Percentiles rank a stretch among this genome's conserved stretches.
Evolutionary conservation across 2,329 filamentous ascomycete genomes (phyloP).

Genomic region (Xylaria arbuscula): DNA sequence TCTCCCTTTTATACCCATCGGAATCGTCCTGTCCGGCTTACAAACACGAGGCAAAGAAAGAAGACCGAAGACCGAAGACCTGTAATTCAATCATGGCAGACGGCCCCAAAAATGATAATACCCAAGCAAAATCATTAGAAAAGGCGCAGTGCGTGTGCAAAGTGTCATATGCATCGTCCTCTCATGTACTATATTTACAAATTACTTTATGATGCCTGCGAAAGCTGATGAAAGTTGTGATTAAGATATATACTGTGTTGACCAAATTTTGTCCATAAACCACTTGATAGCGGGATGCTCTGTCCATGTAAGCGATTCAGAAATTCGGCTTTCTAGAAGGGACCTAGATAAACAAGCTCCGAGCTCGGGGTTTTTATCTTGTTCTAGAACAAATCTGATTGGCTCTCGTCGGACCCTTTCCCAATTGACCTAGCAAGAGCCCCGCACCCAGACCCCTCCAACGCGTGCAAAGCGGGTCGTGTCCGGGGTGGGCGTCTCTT

Average conservation of each 20-base stretch:
- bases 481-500: constrained; percentile 26
- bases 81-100: constrained; percentile 18
- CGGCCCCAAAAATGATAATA: constrained; percentile 23
- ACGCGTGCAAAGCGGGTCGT: constrained; percentile 15
- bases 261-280: background rate
- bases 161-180: constrained; percentile 5
- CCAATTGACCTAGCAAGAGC: constrained; percentile 8
- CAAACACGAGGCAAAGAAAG: constrained; percentile 1
- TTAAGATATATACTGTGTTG: background rate
- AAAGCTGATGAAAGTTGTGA: background rate
- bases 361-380: constrained; percentile 30
- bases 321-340: background rate
- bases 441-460: constrained; percentile 28
- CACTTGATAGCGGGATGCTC: background rate
- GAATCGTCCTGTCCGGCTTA: background rate
- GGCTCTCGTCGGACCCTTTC: constrained; percentile 9
- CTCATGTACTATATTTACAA: constrained; percentile 19
- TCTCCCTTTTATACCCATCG: constrained; percentile 26
- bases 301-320: background rate
- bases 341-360: constrained; percentile 11
- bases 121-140: constrained; percentile 6
- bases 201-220: constrained; percentile 12
- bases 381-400: constrained; percentile 19
- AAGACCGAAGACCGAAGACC: constrained; percentile 13
- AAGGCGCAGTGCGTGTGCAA: background rate